Percentiles rank a stretch among this genome's conserved stretches.
Evolutionary conservation across 1,139 yeast species (phyloP).

Genomic region (Nakaseomyces sp.): DNA sequence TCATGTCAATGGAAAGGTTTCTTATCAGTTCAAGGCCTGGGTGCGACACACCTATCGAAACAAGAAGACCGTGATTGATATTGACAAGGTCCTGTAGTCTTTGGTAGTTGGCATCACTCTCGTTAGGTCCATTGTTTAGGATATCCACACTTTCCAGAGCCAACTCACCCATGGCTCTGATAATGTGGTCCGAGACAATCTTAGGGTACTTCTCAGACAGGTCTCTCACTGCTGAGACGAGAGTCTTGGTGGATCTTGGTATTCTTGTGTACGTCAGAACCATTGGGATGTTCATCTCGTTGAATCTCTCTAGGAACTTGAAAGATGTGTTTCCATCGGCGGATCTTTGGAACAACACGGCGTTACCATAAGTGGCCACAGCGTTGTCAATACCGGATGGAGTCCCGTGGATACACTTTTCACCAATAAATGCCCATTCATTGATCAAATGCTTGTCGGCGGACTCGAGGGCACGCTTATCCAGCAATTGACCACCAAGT

Average conservation of each 20-base stretch:
- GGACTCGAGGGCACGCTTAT: conserved; percentile 48
- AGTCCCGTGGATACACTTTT: conserved; percentile 90
- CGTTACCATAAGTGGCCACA: conserved; percentile 94
- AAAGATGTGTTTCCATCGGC: conserved; percentile 22
- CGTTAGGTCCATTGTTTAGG: conserved; percentile 32
- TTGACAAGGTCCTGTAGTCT: conserved; percentile 58
- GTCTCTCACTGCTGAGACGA: conserved; percentile 69
- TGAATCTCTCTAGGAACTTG: conserved; percentile 40
- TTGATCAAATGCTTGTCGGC: conserved; percentile 59
- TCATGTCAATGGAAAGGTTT: conserved; percentile 48
- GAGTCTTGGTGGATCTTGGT: conserved; percentile 77
- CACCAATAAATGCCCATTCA: conserved; percentile 87
- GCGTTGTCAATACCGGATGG: conserved; percentile 98
- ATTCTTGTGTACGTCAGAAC: conserved; percentile 76
- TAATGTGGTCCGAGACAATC: conserved; percentile 43
- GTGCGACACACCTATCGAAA: conserved; percentile 85
- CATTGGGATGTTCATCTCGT: conserved; percentile 49
- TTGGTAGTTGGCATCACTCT: conserved; percentile 32
- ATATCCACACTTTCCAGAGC: conserved; percentile 49
- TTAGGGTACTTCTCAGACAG: conserved; percentile 46
- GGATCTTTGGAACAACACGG: conserved; percentile 72
- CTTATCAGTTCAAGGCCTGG: conserved; percentile 73
- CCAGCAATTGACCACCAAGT: conserved; percentile 48
- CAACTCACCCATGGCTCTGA: conserved; percentile 62
- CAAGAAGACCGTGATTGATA: conserved; percentile 81